phyloP scores from a whole-genome alignment of 305 asterid species.

The Striga hermonthica region DNA sequence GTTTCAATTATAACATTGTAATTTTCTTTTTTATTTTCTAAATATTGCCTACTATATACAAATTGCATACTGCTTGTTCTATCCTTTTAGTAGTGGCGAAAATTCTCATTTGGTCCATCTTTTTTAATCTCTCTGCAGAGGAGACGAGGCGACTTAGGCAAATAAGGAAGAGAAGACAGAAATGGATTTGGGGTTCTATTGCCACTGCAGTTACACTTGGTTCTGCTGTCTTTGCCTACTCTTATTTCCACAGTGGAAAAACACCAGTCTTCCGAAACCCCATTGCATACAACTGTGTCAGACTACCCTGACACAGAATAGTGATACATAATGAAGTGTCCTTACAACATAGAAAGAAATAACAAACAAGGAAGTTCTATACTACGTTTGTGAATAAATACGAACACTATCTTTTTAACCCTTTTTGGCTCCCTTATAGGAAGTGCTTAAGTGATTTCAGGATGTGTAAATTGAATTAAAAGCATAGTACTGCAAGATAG shows the following conservation, averaged over 20 bases:
- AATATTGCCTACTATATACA: no score
- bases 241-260: slow-evolving; percentile 60
- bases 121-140: slow-evolving; percentile 38
- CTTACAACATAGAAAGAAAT: slow-evolving; percentile 33
- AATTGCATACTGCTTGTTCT: no score
- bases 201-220: slow-evolving; percentile 63
- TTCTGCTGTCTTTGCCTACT: slow-evolving; percentile 57
- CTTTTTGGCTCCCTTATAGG: background rate
- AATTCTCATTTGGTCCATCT: no score
- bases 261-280: slow-evolving; percentile 39
- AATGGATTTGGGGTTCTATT: slow-evolving; percentile 74
- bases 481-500: slow-evolving; percentile 13
- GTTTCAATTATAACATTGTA: no score
- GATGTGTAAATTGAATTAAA: slow-evolving; percentile 44
- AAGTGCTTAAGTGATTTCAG: slow-evolving; percentile 27
- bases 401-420: slow-evolving; percentile 26
- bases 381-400: slow-evolving; percentile 44
- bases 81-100: no score
- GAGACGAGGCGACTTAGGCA: slow-evolving; percentile 67
- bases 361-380: slow-evolving; percentile 33
- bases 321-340: slow-evolving; percentile 12
- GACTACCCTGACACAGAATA: slow-evolving; percentile 33
- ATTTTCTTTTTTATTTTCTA: no score
- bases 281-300: slow-evolving; percentile 29
- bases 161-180: slow-evolving; percentile 58